These are phyloP conservation scores for Coniochaeta sp. DNA, from an alignment of 2,329 filamentous ascomycete genomes.

Conservation along the genomic window DNA sequence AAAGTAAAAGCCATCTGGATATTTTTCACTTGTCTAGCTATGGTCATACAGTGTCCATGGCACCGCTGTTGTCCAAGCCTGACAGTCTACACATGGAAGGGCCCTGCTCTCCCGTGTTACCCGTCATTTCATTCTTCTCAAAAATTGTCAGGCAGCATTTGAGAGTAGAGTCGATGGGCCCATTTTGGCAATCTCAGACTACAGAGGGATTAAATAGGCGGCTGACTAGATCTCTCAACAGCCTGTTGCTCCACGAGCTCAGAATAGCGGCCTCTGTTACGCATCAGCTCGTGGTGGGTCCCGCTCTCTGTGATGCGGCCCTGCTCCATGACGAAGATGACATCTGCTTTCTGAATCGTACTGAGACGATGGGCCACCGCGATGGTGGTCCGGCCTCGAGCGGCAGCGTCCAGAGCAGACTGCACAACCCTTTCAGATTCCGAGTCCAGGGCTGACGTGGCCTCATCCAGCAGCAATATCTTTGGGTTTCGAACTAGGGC, in stretches of 20 bases:
- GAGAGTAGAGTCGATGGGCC: no score
- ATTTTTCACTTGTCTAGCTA: no score
- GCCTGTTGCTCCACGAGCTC: slow-evolving; percentile 78
- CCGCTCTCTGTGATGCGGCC: slow-evolving; percentile 80
- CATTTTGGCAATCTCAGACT: no score
- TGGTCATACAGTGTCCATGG: no score
- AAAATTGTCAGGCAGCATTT: no score
- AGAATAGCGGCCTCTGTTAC: slow-evolving; percentile 62
- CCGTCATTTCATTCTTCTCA: no score
- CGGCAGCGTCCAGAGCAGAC: background rate
- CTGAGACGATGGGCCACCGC: slow-evolving; percentile 87
- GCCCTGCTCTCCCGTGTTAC: no score
- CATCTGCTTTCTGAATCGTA: slow-evolving; percentile 89
- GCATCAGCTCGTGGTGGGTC: slow-evolving; percentile 67
- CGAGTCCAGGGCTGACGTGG: slow-evolving; percentile 2
- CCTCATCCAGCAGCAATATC: slow-evolving; percentile 5
- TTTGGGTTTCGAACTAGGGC: slow-evolving; percentile 3
- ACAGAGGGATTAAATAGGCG: no score
- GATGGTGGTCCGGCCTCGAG: slow-evolving; percentile 80
- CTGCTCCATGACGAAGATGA: slow-evolving; percentile 92
- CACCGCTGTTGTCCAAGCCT: no score
- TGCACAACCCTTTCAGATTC: slow-evolving; percentile 5
- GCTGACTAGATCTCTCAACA: no score
- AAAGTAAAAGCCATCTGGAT: no score
- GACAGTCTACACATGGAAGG: no score